Evolutionary conservation across 306 rosid genomes (phyloP), one percentile per base, ranked within the genome.

Genomic region (Pterocarpus macrocarpus): DNA sequence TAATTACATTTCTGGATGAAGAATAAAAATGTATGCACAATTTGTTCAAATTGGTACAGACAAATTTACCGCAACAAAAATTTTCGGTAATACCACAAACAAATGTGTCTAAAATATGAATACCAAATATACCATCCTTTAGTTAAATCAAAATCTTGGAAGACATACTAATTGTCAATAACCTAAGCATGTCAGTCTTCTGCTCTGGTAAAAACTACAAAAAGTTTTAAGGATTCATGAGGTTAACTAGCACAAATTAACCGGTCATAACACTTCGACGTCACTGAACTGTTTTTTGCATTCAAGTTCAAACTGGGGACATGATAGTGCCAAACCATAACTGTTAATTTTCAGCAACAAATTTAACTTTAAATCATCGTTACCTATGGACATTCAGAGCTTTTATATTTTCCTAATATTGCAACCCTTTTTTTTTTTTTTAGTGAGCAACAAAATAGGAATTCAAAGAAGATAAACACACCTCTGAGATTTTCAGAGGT

Each of bases 401-500:
- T 32, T 53, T 52, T 32, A 45, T 16, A 43, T 43, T 10, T 43
- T 10, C 47, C 47, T 43, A 43, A 6, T 43, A 43, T 5, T 5
- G 9, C 6, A 5, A 5, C 7, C 8, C 1, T 1, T 5, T 1
- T 5, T 79, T 3, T 11, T 6, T 30, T 3, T 12, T 41, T 9
- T 33, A 2, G 8, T 13, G 53, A 2, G 33, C 16, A 3, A 62
- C 39, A 22, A 38, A 13, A 32, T 32, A 64, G 49, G 64, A 68
- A 76, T 86, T 56, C 64, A 77, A 11, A 67, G 33, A 70, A 66
- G 55, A 34, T 77, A 75, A 57, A 59, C 81, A 76, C 45, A 90
- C 98, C 95, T 90, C 83, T 85, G 43, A 94, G 94, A 87, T 92
- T 91, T 88, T 91, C 95, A 4, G 92, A 90, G 41, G 77, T 80